phyloP scores from a whole-genome alignment of 2,329 filamentous ascomycete species.

The Setomelanomma holmii region DNA sequence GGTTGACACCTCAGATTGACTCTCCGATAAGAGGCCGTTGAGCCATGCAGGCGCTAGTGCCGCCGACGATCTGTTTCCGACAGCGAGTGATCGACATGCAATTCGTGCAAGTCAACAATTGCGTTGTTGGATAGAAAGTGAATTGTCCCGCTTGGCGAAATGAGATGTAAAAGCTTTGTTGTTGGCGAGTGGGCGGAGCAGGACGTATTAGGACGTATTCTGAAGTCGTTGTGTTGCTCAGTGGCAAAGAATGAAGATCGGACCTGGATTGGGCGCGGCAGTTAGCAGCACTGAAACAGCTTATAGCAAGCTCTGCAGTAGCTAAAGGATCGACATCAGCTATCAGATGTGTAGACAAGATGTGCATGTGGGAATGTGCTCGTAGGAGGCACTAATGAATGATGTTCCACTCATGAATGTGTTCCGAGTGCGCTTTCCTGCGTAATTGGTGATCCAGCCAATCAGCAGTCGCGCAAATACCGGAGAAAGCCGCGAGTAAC shows the following conservation, averaged over 20 bases:
- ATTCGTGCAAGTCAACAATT: conserved; percentile 4
- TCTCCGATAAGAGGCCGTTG: conserved; percentile 26
- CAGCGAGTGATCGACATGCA: conserved; percentile 17
- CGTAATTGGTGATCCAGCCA: not conserved
- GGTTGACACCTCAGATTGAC: conserved; percentile 8
- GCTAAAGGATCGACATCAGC: not conserved
- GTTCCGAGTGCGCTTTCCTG: not conserved
- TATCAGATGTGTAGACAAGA: not conserved
- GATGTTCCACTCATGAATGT: not conserved
- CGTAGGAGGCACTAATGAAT: not conserved
- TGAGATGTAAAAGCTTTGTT: conserved; percentile 1
- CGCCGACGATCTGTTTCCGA: conserved; percentile 15
- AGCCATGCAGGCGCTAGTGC: conserved; percentile 11
- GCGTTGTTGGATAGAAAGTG: too few relatives aligned
- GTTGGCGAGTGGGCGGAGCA: conserved; percentile 4
- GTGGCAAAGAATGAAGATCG: conserved; percentile 2
- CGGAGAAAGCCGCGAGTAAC: not conserved
- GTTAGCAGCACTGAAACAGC: not conserved
- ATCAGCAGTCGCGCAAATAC: not conserved
- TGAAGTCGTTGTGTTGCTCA: conserved; percentile 1
- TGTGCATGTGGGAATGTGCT: not conserved
- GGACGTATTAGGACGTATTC: conserved; percentile 7
- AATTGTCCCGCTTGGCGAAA: conserved; percentile 6
- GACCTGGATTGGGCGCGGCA: not conserved
- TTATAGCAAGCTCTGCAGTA: not conserved